Evolutionary conservation across 1,284 basidiomycete genomes (phyloP), one percentile per base, ranked within the genome.

Genomic region (Moesziomyces globuligerus): DNA sequence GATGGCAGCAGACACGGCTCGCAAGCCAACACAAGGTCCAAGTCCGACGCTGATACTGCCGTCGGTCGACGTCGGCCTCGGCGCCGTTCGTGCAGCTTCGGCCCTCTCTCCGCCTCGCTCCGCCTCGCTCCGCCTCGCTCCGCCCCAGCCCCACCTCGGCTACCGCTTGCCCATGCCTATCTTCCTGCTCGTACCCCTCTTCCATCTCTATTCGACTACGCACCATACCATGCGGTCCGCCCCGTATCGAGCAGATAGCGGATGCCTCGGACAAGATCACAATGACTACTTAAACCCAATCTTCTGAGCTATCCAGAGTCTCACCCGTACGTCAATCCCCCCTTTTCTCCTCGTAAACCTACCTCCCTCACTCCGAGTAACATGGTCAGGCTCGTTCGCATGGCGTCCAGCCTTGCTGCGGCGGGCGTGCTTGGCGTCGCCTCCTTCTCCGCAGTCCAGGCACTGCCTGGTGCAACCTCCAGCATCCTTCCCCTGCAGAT

Each of bases 351-450:
- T 26, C 34, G 3, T 1, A 10, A 38, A 15, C 26, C n/a, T n/a
- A 18, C 8, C 18, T 8, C 15, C 34, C 32, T 23, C 7, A 11
- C 32, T 7, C 18, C 20, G 8, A 11, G 3, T 7, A 26, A 0
- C 45, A 60, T 60, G 57, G 57, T 60, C 45, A 60, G 48, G 46
- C 32, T 60, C 1, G 36, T 46, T 24, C 42, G 36, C 21, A 34
- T 60, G 25, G 42, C 36, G 8, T 34, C 32, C 34, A 28, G 41
- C 4, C 36, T 49, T 13, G 57, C 42, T 7, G 57, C 50, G 40
- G 46, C 57, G 7, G 45, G 43, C 17, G 48, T 34, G 6, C 39
- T 59, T 21, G 20, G 47, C 23, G 48, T 48, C 7, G 34, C 50
- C 11, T 23, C 40, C 15, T 32, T 58, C 18, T 10, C 48, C 17